Conservation (phyloP, 495 filamentous ascomycete species). For the Aspergillus avenaceus region DNA sequence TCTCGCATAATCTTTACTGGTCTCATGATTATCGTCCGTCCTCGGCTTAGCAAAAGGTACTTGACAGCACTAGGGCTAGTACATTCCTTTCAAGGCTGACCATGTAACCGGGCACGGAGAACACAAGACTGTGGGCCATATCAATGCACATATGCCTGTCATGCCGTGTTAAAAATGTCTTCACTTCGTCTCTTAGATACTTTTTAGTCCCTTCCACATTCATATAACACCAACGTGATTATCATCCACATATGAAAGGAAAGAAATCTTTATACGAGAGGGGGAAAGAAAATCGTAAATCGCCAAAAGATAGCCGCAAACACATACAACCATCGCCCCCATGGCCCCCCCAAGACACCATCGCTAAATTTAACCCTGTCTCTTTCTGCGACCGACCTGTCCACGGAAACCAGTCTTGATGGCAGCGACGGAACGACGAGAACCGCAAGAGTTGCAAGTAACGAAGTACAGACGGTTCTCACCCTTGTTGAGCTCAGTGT, state of each 20-base stretch:
- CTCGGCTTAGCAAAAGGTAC: no score
- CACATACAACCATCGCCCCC: constrained; percentile 14
- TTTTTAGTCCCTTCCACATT: constrained; percentile 1
- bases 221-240: constrained; percentile 1
- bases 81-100: neutral
- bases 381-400: constrained; percentile 93
- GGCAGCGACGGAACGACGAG: constrained; percentile 83
- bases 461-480: constrained; percentile 92
- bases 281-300: constrained; percentile 6
- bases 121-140: constrained; percentile 13
- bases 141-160: constrained; percentile 13
- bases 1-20: no score
- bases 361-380: constrained; percentile 33
- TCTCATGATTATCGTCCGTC: no score
- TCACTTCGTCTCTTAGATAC: constrained; percentile 18
- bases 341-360: constrained; percentile 8
- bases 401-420: constrained; percentile 99
- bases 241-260: constrained; percentile 13
- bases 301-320: constrained; percentile 16
- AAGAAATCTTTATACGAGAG: constrained; percentile 14
- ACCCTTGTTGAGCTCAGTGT: constrained; percentile 96
- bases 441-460: constrained; percentile 84
- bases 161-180: constrained; percentile 19
- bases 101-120: neutral
- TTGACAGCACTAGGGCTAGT: neutral